phyloP scores from a whole-genome alignment of 192 early-diverging fungal species.

The Anaeromyces robustus region DNA sequence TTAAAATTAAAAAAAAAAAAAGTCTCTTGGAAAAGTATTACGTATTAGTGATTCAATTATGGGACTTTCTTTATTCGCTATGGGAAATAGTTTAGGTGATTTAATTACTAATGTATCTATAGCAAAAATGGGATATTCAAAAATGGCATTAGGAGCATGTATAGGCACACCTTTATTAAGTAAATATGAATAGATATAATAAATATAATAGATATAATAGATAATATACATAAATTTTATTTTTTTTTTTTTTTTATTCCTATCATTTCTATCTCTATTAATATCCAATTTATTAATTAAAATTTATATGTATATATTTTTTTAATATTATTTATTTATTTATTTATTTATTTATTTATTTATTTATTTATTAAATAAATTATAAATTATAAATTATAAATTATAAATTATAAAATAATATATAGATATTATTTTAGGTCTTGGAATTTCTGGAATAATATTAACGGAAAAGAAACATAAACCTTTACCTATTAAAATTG shows the following conservation, averaged over 20 bases:
- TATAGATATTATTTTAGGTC: background rate
- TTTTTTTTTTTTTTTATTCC: too few relatives aligned
- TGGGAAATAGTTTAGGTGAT: conserved; percentile 68
- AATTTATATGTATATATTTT: too few relatives aligned
- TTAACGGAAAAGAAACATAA: background rate
- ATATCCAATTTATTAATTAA: too few relatives aligned
- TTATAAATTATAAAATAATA: too few relatives aligned
- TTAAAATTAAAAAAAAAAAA: background rate
- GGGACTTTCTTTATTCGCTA: background rate
- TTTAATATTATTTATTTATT: too few relatives aligned
- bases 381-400: too few relatives aligned
- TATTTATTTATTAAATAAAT: too few relatives aligned
- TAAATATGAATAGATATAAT: conserved; percentile 11
- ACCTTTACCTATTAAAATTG: background rate
- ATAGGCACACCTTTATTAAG: conserved; percentile 86
- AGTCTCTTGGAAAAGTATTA: background rate
- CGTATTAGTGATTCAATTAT: background rate
- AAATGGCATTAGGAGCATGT: conserved; percentile 90
- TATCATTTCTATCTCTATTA: too few relatives aligned
- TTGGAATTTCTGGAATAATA: background rate
- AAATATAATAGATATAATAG: too few relatives aligned
- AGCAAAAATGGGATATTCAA: conserved; percentile 75
- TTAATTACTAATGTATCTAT: conserved; percentile 85
- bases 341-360: too few relatives aligned
- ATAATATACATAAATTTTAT: too few relatives aligned